These are phyloP conservation scores for Stephania cephalantha DNA, from an alignment of 164 flowering plant species.

Conservation along the genomic window DNA sequence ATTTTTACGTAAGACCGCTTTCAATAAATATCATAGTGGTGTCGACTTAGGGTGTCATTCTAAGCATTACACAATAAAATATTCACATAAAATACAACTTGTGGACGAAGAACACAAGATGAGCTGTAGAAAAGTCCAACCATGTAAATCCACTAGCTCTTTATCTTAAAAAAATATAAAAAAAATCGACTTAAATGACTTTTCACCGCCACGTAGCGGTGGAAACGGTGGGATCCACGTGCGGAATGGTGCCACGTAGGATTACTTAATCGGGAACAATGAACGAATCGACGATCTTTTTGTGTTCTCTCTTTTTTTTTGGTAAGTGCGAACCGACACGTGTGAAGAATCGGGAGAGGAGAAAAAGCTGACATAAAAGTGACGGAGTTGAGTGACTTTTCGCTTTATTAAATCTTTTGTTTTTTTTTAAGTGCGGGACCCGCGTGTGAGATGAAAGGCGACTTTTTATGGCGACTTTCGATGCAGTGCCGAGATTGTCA, in stretches of 20 bases:
- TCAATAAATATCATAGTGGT: too few species aligned
- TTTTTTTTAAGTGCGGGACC: background rate
- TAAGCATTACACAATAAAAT: background rate
- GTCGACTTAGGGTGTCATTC: too few species aligned
- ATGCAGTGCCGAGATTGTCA: background rate
- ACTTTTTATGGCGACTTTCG: background rate
- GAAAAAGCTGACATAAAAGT: background rate
- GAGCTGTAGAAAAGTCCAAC: background rate
- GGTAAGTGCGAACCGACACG: background rate
- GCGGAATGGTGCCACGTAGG: background rate
- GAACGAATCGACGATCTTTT: background rate
- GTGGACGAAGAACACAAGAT: background rate
- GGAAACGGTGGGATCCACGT: background rate
- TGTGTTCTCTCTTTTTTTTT: too few species aligned
- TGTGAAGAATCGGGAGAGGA: background rate
- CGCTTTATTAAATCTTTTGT: background rate
- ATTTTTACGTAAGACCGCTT: too few species aligned
- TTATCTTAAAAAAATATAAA: background rate
- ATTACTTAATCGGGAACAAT: background rate
- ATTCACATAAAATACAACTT: background rate
- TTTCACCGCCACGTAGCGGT: constrained; percentile 5
- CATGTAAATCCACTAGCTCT: background rate
- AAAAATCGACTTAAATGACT: background rate
- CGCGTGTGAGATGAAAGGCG: background rate
- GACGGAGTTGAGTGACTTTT: background rate